These are phyloP conservation scores for Ogataea nonfermentans DNA, from an alignment of 805 yeast species.

Conservation along the genomic window DNA sequence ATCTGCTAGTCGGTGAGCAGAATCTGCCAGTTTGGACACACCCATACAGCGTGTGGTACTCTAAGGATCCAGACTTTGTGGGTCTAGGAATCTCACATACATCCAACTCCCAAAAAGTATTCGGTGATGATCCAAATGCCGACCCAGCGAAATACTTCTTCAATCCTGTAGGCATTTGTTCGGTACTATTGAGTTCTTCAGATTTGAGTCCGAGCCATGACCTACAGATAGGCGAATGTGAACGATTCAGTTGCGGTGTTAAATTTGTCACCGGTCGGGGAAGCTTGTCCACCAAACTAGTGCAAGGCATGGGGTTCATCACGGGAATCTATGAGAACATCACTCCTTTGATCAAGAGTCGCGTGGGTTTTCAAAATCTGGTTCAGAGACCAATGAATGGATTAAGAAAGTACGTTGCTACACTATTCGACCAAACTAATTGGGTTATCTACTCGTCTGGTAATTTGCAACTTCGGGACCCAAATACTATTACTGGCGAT, in stretches of 20 bases:
- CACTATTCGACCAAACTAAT: conserved; percentile 50
- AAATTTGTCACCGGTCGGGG: conserved; percentile 36
- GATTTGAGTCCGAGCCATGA: conserved; percentile 36
- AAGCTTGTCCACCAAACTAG: conserved; percentile 48
- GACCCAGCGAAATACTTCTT: conserved; percentile 52
- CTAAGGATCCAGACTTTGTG: conserved; percentile 36
- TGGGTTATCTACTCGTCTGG: conserved; percentile 62
- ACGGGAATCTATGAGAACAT: conserved; percentile 58
- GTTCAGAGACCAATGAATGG: conserved; percentile 38
- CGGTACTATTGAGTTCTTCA: conserved; percentile 49
- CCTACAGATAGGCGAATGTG: conserved; percentile 32
- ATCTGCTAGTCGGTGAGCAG: conserved; percentile 64
- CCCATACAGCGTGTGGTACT: conserved; percentile 75
- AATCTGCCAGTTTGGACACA: conserved; percentile 75
- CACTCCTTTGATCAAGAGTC: conserved; percentile 54
- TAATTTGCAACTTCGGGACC: conserved; percentile 18
- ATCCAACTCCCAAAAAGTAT: conserved; percentile 56
- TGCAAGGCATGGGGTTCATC: conserved; percentile 80
- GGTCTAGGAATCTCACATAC: conserved; percentile 74
- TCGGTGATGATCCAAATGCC: conserved; percentile 58
- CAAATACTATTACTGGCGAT: conserved; percentile 35
- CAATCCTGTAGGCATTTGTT: conserved; percentile 66
- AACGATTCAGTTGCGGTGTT: conserved; percentile 33
- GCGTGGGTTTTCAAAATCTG: conserved; percentile 61
- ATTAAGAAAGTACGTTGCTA: conserved; percentile 53